Base-by-base conservation (phyloP, 495 filamentous ascomycete species). In the Immersiella caudata region DNA sequence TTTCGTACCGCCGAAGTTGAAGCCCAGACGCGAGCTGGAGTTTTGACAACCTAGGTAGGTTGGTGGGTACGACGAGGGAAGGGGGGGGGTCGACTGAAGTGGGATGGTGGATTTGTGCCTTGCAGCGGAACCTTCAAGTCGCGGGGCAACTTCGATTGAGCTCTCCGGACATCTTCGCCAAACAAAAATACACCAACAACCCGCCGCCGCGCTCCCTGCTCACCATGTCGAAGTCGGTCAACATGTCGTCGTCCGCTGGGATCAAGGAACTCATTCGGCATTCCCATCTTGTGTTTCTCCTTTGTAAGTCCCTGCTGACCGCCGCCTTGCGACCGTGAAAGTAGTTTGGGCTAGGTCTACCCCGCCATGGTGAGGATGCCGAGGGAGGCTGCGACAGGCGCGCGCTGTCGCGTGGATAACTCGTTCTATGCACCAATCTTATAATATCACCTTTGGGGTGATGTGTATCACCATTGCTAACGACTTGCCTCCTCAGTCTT, bases 201-300 rank as follows among this genome's bases (percentile, higher is more conserved):
- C 26, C 9, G 12, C 57, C 25, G 22, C 7, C 52, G 21, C 24
- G 52, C 52, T 25, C 26, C 12, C 14, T 35, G 20, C 24, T n/a
- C 71, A 72, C 27, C 54, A 90, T 90, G 87, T 86, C 86, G 64
- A 84, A 87, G 70, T 85, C 88, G 40, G 82, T 93, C 64, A 82
- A 88, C 36, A 93, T 97, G 58, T 78, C 84, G 64, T 94, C 92
- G 14, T 78, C 85, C 21, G 82, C 84, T 68, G 90, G 96, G 71
- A 90, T 97, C 72, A 87, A 76, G 74, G 77, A 83, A 21, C 76
- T 96, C 59, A 81, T 97, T 60, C 83, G 82, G 51, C 84, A 82
- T 46, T 91, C 89, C 24, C 86, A 80, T 56, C 85, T 96, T 64
- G 91, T 97, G 35, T 89, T 97, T 54, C 86, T 88, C 70, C 90